These are phyloP conservation scores for Penicillium sp. DNA, from an alignment of 2,329 filamentous ascomycete species.

Conservation along the genomic window DNA sequence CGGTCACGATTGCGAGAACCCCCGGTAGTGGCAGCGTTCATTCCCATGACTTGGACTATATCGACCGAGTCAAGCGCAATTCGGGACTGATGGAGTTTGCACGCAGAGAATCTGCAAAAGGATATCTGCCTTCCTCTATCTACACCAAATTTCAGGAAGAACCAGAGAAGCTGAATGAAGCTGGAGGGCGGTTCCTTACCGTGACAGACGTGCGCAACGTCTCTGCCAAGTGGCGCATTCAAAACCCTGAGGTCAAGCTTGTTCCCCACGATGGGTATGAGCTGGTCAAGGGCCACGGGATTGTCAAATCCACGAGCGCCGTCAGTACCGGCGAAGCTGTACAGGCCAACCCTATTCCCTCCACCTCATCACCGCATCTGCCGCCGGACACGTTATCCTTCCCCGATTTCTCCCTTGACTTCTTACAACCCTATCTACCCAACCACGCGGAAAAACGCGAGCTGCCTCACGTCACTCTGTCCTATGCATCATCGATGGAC, in stretches of 20 bases:
- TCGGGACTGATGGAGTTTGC: slow-evolving; percentile 56
- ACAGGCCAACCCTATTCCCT: slow-evolving; percentile 19
- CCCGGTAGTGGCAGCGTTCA: slow-evolving; percentile 50
- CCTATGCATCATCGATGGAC: slow-evolving; percentile 90
- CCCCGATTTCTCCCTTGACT: slow-evolving; percentile 51
- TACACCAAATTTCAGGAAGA: slow-evolving; percentile 56
- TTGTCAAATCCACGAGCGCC: slow-evolving; percentile 41
- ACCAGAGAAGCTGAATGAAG: slow-evolving; percentile 50
- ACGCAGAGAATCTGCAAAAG: slow-evolving; percentile 52
- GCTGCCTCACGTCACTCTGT: slow-evolving; percentile 73
- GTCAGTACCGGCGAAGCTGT: slow-evolving; percentile 23
- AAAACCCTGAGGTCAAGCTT: slow-evolving; percentile 51
- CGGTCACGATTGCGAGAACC: slow-evolving; percentile 51
- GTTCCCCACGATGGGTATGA: slow-evolving; percentile 54
- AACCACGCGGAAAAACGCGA: slow-evolving; percentile 38
- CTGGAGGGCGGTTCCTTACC: slow-evolving; percentile 54
- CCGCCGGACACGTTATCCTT: slow-evolving; percentile 53
- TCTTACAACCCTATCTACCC: slow-evolving; percentile 61
- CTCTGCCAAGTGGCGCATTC: slow-evolving; percentile 55
- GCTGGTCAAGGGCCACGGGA: slow-evolving; percentile 52
- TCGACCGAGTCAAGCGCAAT: slow-evolving; percentile 56
- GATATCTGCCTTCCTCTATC: slow-evolving; percentile 57
- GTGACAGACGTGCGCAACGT: slow-evolving; percentile 57
- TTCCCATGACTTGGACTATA: slow-evolving; percentile 55
- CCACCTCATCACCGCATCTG: slow-evolving; percentile 29